These are phyloP conservation scores for Amanita rimosa DNA, from an alignment of 768 basidiomycete genomes.

Conservation along the genomic window DNA sequence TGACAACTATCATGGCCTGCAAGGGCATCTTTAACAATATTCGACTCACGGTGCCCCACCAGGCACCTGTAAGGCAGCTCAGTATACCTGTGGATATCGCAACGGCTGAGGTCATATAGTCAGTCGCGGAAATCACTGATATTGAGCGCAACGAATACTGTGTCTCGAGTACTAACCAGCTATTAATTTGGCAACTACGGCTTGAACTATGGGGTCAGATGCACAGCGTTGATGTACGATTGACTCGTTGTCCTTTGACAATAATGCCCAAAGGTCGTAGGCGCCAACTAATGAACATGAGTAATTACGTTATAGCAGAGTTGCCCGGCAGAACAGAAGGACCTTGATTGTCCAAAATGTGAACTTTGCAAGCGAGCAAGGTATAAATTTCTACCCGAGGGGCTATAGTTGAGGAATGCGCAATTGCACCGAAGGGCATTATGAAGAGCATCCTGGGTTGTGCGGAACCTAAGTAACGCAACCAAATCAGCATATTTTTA, in stretches of 20 bases:
- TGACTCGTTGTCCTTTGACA: background rate
- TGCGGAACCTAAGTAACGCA: background rate
- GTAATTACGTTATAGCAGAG: background rate
- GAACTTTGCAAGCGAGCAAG: constrained; percentile 53
- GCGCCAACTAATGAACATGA: background rate
- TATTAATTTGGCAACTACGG: constrained; percentile 55
- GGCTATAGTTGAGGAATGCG: constrained; percentile 45
- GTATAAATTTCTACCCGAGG: constrained; percentile 70
- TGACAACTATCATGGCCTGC: background rate
- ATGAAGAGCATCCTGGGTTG: constrained; percentile 42
- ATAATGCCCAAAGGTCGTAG: background rate
- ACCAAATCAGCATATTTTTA: background rate
- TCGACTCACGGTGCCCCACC: constrained; percentile 70
- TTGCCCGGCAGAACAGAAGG: background rate
- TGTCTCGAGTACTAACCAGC: constrained; percentile 32
- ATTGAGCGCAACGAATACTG: background rate
- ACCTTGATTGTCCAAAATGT: constrained; percentile 34
- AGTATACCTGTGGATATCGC: constrained; percentile 58
- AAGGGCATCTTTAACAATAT: background rate
- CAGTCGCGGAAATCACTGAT: constrained; percentile 5
- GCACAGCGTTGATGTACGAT: constrained; percentile 29
- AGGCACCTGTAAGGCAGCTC: constrained; percentile 68
- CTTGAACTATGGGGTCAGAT: constrained; percentile 62
- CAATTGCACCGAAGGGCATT: constrained; percentile 44
- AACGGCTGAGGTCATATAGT: constrained; percentile 32